Base-by-base conservation (phyloP, 2,329 filamentous ascomycete genomes). In the Pestalotiopsis fici region DNA sequence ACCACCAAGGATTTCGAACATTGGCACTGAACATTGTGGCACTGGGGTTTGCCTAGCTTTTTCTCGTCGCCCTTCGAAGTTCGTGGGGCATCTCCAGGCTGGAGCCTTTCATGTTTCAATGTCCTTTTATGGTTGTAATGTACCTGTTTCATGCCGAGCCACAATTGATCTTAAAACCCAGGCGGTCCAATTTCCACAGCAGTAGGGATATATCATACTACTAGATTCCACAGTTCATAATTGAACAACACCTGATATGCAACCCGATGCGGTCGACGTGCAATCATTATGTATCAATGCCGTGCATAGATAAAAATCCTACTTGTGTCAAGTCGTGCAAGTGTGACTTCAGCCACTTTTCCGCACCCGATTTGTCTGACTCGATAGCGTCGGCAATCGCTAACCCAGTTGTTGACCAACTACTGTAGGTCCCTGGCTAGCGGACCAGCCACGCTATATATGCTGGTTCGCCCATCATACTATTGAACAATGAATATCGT, bases 21-120 rank as follows among this genome's bases (percentile, higher is more conserved):
- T n/a, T n/a, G n/a, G n/a, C n/a, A n/a, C n/a, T n/a, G n/a, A n/a
- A n/a, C n/a, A n/a, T n/a, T n/a, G n/a, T n/a, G 31, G 6, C 31
- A 11, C 31, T 6, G 31, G 31, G 31, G 31, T 7, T 35, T 35
- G 11, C 31, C 31, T 11, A 35, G 31, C 31, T 11, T 35, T 35
- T 35, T 7, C 7, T 35, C 31, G 31, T 35, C 31, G 31, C 31
- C 11, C 31, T 35, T 35, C 31, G 31, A 7, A 11, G 31, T 35
- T 35, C 31, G 31, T 35, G 31, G 31, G 31, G 31, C 7, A 35
- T 35, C 31, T 35, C 31, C n/a, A n/a, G n/a, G n/a, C n/a, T 71
- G 66, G 72, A 61, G 73, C 74, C 27, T 77, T 75, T 39, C 43
- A 72, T 74, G 27, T 23, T 60, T 60, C 15, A 15, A 15, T 39